A percentile compares a stretch with the other conserved stretches of the same genome.
phyloP scores from a whole-genome alignment of 2,329 filamentous ascomycete genomes.

The Ceratocystis cubensis region DNA sequence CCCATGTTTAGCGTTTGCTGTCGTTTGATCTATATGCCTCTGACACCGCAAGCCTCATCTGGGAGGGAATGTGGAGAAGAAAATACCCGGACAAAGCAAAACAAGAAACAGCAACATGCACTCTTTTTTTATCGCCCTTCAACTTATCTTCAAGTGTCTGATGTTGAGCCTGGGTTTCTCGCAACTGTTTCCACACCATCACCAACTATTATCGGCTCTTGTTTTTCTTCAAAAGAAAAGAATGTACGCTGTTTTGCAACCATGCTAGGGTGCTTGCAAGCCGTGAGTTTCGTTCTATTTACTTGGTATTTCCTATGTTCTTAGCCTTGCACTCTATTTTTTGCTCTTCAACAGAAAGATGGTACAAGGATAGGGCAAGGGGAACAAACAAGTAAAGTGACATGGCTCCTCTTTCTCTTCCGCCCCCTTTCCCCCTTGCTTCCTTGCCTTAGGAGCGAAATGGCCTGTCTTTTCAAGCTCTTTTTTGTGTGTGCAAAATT shows the following conservation, averaged over 20 bases:
- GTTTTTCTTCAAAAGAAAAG: neutral
- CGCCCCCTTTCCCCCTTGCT: neutral
- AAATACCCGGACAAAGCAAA: no score
- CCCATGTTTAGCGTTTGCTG: neutral
- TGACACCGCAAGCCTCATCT: constrained; percentile 3
- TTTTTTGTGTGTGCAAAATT: neutral
- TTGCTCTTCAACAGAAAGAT: neutral
- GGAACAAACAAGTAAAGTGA: neutral
- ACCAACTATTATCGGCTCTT: neutral
- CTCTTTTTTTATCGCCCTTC: no score
- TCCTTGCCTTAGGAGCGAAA: neutral
- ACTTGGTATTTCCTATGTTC: neutral
- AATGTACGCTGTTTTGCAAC: neutral
- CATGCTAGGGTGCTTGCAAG: neutral
- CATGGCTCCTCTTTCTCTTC: neutral
- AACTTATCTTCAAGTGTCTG: constrained; percentile 4
- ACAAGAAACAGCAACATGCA: no score
- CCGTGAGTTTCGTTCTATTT: no score
- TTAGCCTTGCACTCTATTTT: neutral
- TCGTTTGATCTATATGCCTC: neutral
- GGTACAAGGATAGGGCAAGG: no score
- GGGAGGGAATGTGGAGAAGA: no score
- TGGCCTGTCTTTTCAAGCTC: no score
- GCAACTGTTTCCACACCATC: no score
- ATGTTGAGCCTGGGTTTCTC: neutral